Base-by-base conservation (phyloP, 2,329 filamentous ascomycete species). In the Paraconiothyrium sp. region DNA sequence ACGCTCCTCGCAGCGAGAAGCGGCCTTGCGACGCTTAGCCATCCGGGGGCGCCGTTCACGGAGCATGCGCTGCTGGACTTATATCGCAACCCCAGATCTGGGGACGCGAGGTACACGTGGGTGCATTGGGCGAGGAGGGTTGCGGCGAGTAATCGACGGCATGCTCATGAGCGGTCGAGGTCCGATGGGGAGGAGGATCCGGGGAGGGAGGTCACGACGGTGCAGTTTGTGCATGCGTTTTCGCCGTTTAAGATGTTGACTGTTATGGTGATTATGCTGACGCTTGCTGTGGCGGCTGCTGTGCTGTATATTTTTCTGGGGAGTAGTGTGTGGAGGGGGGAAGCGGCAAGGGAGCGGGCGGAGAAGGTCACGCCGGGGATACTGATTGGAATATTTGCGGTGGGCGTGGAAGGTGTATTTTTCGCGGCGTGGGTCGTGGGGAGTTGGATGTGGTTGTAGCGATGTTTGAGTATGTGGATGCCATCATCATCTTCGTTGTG, bases 61-160 rank as follows among this genome's bases (percentile, higher is more conserved):
- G 80, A 82, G 63, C 72, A 77, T 37, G 75, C 76, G 30, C 69
- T 83, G 16, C 63, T 80, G 55, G 66, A 69, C 3, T 66, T 79
- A 6, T 82, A 77, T 61, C 63, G 61, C 3, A 50, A 70, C 0
- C 81, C 80, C 0, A 59, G 51, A 6, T 61, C 65, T 0, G 81
- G 79, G 0, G 76, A 76, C 52, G 75, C 70, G 8, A 67, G 77
- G 43, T 82, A 79, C 57, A 79, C 76, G 11, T 82, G 81, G 72
- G 80, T 83, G 14, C 74, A 81, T 48, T 82, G 80, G 80, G 80
- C 77, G 5, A 72, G 78, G 49, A 71, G 78, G 11, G 60, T 76
- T 1, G 67, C 72, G 22, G 63, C 59, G 5, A 58, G 60, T 1
- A 71, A 74, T 41, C 44, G 14, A n/a, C 7, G 48, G 20, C 41